Evolutionary conservation across 2,329 filamentous ascomycete species (phyloP), one percentile per base, ranked within the genome.

Genomic region (Stromatinia cepivora): DNA sequence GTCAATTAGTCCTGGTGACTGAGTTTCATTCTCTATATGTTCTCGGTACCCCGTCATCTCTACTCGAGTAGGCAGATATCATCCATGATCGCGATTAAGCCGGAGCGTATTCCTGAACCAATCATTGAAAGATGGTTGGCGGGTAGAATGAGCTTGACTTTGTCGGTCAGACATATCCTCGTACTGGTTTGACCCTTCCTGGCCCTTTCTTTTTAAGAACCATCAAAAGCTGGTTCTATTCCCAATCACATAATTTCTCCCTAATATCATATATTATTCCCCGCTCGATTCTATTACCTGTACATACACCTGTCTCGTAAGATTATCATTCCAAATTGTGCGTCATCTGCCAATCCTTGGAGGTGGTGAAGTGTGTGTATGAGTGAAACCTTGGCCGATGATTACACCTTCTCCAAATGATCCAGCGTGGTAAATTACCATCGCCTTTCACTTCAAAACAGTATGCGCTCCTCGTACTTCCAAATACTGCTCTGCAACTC

Each of bases 61-160:
- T 63, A 39, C 45, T 42, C 15, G 61, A 64, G 61, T 64, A 86
- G 92, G 93, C 93, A 90, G 84, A 97, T 87, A 97, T 54, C 81
- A 80, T 71, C 61, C 67, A 66, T 78, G 91, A 92, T 92, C 92
- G 90, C 92, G 90, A 97, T 95, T 97, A 97, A 97, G 94, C 94
- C 93, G 94, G 94, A 97, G 93, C 92, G 88, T 87, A 89, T 90
- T 89, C 88, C 94, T 90, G 92, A 89, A 88, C 86, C 88, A 85
- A 84, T 84, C 82, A 82, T 87, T 84, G 92, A 97, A 82, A 96
- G 91, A 87, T 84, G 80, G 80, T 82, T 84, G 88, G 88, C 91
- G 92, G 90, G 88, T 97, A 91, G 92, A 90, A 88, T 89, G 86
- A 84, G 92, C 87, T 97, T 97, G 94, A 97, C 92, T 97, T 92